Base-by-base conservation (phyloP, 2,329 filamentous ascomycete species). In the Myriosclerotinia duriaeana region DNA sequence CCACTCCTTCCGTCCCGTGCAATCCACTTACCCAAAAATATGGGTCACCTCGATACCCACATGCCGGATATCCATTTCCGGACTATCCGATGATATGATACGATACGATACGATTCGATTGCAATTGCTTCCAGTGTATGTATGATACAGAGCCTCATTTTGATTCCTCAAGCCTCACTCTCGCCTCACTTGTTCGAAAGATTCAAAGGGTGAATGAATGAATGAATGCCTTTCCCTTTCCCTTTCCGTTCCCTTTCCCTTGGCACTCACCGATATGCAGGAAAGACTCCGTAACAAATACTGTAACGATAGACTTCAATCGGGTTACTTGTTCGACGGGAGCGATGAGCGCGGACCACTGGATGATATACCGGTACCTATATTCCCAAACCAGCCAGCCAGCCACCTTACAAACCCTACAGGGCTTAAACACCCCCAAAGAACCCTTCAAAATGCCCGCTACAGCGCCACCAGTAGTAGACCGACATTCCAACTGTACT, bases 61-160 rank as follows among this genome's bases (percentile, higher is more conserved):
- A 22, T 60, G 38, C 42, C 44, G 56, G 56, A 38, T 60, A 50
- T 50, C 56, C 56, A 48, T 38, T 26, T 34, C 30, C 8, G 6
- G 20, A n/a, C 9, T n/a, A 34, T 46, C 40, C 40, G 40, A 59
- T 48, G 20, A 15, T 17, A 11, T 34, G 48, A 30, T 50, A 9
- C 46, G 46, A 36, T 48, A 4, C 5, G 26, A 26, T 26, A 34
- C 30, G 30, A 3, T 34, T 3, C 30, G 30, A 34, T 34, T 34
- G 6, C 6, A 34, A 34, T 34, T 3, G 30, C 4, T 34, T 34
- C 6, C 6, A 34, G 30, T 34, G 30, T 5, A 6, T 34, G 30
- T 34, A 34, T 34, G 30, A 34, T 34, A 6, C 30, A 34, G 30
- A 34, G 42, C 30, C 26, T 60, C 30, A 50, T 60, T 48, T 38